phyloP scores from a whole-genome alignment of 164 flowering plant genomes.

The Kalanchoe fedtschenkoi region DNA sequence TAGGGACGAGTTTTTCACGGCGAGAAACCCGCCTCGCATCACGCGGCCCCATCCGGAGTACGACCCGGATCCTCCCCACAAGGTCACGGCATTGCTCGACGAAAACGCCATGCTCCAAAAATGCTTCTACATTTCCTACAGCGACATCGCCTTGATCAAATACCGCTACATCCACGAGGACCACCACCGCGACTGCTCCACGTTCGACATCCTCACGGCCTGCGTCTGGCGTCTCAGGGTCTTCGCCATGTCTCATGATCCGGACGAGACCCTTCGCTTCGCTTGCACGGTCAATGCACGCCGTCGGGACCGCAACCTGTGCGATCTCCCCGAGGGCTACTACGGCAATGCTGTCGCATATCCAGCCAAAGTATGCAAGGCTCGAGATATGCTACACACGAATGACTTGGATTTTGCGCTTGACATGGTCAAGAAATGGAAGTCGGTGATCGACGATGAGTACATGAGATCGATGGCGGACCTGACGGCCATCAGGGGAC shows the following conservation, averaged over 20 bases:
- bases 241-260: neutral
- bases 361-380: slow-evolving; percentile 1
- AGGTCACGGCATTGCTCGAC: neutral
- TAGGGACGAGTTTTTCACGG: slow-evolving; percentile 1
- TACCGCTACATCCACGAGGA: neutral
- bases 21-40: neutral
- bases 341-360: slow-evolving; percentile 1
- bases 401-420: neutral
- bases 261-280: neutral
- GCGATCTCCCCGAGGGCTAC: slow-evolving; percentile 4
- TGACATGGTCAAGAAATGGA: slow-evolving; percentile 1
- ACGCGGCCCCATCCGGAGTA: neutral
- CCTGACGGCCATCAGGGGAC: neutral
- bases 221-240: neutral
- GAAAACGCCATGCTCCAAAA: neutral
- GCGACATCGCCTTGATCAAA: neutral
- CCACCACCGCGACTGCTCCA: neutral
- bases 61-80: neutral
- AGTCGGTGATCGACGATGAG: neutral
- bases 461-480: slow-evolving; percentile 5
- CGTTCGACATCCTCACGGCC: slow-evolving; percentile 1
- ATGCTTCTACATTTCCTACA: neutral
- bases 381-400: neutral
- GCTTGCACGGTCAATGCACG: slow-evolving; percentile 4
- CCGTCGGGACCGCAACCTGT: neutral